Percentiles rank a stretch among this genome's conserved stretches.
Conservation (phyloP, 257 asterid species). For the Avicennia marina region DNA sequence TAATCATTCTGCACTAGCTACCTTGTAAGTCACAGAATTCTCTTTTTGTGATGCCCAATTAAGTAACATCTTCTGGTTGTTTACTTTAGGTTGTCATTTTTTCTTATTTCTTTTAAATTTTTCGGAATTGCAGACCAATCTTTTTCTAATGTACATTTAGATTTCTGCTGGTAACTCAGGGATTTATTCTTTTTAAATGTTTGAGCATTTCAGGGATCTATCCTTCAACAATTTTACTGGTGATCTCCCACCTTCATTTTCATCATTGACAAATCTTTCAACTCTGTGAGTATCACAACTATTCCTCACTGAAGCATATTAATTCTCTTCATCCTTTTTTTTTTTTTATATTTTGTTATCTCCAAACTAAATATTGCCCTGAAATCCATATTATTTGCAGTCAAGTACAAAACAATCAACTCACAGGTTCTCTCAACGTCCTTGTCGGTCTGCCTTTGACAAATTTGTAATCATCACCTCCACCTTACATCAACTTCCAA, state of each 20-base stretch:
- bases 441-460: slow-evolving; percentile 72
- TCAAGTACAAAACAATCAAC: slow-evolving; percentile 67
- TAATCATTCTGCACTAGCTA: slow-evolving; percentile 59
- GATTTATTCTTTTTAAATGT: slow-evolving; percentile 10
- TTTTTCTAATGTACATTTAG: neutral
- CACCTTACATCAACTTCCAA: slow-evolving; percentile 6
- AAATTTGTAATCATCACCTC: slow-evolving; percentile 57
- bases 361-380: slow-evolving; percentile 19
- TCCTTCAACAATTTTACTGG: slow-evolving; percentile 84
- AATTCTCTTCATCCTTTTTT: neutral
- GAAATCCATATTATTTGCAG: slow-evolving; percentile 40
- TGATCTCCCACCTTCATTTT: slow-evolving; percentile 77
- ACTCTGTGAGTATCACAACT: slow-evolving; percentile 63
- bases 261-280: slow-evolving; percentile 71
- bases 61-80: neutral
- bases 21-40: slow-evolving; percentile 50
- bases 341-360: neutral
- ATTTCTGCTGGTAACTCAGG: slow-evolving; percentile 4
- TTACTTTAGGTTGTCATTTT: neutral
- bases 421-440: slow-evolving; percentile 72
- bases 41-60: neutral
- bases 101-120: neutral
- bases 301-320: neutral
- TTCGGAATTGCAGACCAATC: slow-evolving; percentile 11
- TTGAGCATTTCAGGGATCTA: slow-evolving; percentile 57